phyloP scores from a whole-genome alignment of 2,329 filamentous ascomycete species.

The Aspergillus awamori region DNA sequence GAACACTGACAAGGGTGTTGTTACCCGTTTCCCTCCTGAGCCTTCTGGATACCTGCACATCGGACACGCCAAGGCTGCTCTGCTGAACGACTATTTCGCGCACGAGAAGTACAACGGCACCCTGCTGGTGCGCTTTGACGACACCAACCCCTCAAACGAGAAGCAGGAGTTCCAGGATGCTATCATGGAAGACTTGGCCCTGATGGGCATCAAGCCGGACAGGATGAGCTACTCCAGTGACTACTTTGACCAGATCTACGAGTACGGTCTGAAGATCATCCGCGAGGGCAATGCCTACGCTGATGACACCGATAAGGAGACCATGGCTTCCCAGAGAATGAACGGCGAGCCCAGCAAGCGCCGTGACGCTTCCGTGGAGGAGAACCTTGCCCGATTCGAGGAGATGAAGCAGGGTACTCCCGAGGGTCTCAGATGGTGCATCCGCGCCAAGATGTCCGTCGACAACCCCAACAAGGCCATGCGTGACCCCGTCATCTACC shows the following conservation, averaged over 20 bases:
- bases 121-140: conserved; percentile 89
- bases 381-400: conserved; percentile 82
- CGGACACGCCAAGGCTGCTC: conserved; percentile 89
- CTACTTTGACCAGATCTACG: conserved; percentile 91
- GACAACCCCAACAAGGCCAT: conserved; percentile 94
- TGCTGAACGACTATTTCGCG: conserved; percentile 95
- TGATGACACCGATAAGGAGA: conserved; percentile 88
- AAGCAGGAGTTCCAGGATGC: conserved; percentile 95
- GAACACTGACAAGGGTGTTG: conserved; percentile 83
- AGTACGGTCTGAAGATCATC: conserved; percentile 82
- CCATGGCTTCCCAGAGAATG: conserved; percentile 82
- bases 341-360: conserved; percentile 80
- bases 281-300: conserved; percentile 87
- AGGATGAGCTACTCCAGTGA: conserved; percentile 87
- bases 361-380: conserved; percentile 76
- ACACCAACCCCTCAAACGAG: conserved; percentile 97
- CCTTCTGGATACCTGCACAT: conserved; percentile 96
- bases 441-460: conserved; percentile 89
- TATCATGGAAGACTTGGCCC: conserved; percentile 85
- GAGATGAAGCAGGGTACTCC: conserved; percentile 88
- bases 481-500: conserved; percentile 95
- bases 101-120: conserved; percentile 91
- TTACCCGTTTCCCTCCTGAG: conserved; percentile 91
- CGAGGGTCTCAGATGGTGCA: conserved; percentile 82
- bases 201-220: conserved; percentile 92